These are phyloP conservation scores for Hortiboletus campestris DNA, from an alignment of 768 basidiomycete genomes.

Conservation along the genomic window DNA sequence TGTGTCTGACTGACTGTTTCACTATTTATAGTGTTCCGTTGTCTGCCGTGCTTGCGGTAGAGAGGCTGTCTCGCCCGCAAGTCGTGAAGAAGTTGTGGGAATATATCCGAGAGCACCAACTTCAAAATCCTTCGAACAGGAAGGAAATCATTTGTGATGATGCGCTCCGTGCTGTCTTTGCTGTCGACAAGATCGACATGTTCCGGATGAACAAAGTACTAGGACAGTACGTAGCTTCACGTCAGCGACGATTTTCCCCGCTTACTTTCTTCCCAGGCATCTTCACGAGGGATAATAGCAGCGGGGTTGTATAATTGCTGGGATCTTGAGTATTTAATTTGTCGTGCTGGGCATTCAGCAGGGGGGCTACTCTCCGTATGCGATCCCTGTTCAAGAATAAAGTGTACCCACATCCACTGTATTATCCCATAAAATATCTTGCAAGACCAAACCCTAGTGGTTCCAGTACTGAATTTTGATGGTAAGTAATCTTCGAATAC, in stretches of 20 bases:
- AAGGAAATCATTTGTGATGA: conserved; percentile 85
- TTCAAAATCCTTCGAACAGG: conserved; percentile 84
- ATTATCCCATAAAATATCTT: conserved; percentile 7
- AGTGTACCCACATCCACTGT: conserved; percentile 10
- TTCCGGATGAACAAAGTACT: conserved; percentile 94
- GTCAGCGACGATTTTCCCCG: not conserved
- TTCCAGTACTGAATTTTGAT: not conserved
- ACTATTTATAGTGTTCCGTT: conserved; percentile 60
- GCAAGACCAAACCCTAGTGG: not conserved
- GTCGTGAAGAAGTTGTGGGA: conserved; percentile 90
- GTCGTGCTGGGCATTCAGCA: not conserved
- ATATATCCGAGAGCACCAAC: conserved; percentile 75
- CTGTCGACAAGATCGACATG: conserved; percentile 83
- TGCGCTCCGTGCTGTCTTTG: conserved; percentile 70
- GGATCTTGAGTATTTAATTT: not conserved
- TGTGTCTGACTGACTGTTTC: not conserved
- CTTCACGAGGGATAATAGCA: conserved; percentile 28
- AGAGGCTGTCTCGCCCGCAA: conserved; percentile 79
- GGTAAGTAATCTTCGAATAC: not conserved
- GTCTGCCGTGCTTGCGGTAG: conserved; percentile 62
- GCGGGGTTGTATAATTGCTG: not conserved
- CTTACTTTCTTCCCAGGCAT: conserved; percentile 23
- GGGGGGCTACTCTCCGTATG: not conserved
- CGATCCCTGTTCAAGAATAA: conserved; percentile 4
- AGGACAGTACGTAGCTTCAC: conserved; percentile 53